Percentiles rank a stretch among this genome's conserved stretches.
Conservation (phyloP, 2,329 filamentous ascomycete genomes). For the Epicoccum sorghinum region DNA sequence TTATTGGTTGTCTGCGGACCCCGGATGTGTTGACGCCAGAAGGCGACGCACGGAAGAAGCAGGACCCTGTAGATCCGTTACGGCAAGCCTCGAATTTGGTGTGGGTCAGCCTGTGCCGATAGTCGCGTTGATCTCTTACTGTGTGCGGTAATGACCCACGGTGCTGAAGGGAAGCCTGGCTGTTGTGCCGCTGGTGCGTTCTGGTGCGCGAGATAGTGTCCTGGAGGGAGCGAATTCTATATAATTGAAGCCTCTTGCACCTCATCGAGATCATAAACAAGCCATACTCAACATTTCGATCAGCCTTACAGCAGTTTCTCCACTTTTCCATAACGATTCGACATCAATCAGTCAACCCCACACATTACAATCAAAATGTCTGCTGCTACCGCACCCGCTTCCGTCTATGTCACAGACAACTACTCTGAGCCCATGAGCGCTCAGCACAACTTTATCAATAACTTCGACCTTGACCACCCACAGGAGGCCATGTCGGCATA, state of each 20-base stretch:
- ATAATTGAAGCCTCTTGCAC: slow-evolving; percentile 16
- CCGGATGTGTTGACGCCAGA: not conserved
- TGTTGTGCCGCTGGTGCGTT: slow-evolving; percentile 18
- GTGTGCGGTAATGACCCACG: slow-evolving; percentile 21
- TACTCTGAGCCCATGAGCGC: slow-evolving; percentile 51
- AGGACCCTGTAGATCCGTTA: slow-evolving; percentile 44
- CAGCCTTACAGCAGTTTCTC: not conserved
- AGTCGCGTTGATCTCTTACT: slow-evolving; percentile 33
- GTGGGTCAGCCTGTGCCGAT: slow-evolving; percentile 28
- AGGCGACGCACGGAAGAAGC: slow-evolving; percentile 10
- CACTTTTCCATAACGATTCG: not conserved
- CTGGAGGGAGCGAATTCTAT: slow-evolving; percentile 23
- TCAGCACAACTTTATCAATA: slow-evolving; percentile 52
- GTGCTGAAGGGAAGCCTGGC: slow-evolving; percentile 5
- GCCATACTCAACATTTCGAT: not conserved
- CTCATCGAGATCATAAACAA: slow-evolving; percentile 1
- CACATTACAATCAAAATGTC: slow-evolving; percentile 26
- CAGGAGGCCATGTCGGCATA: slow-evolving; percentile 50
- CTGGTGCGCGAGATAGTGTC: slow-evolving; percentile 18
- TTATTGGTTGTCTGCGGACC: slow-evolving; percentile 19
- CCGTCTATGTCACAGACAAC: slow-evolving; percentile 47
- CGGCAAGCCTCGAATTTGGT: slow-evolving; percentile 24
- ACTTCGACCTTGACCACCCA: slow-evolving; percentile 51
- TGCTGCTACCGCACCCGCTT: slow-evolving; percentile 20
- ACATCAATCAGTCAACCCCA: not conserved